Evolutionary conservation across 2,329 filamentous ascomycete genomes (phyloP).

Genomic region (Helotiales sp.): DNA sequence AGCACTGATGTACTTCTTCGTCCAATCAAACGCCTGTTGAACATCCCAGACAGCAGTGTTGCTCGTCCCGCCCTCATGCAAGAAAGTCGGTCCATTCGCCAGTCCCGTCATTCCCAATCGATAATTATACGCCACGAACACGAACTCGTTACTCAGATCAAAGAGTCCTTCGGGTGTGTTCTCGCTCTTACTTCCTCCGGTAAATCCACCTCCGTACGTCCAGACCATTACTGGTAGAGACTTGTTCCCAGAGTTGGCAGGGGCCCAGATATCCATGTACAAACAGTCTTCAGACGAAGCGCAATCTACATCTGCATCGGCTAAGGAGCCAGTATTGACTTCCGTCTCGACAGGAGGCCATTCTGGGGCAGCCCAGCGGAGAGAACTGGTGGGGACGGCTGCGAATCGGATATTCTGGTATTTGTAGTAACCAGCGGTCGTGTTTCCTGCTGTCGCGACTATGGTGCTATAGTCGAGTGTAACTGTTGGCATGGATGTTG

Average conservation of each 20-base stretch:
- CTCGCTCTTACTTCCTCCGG: slow-evolving; percentile 33
- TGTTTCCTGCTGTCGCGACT: slow-evolving; percentile 12
- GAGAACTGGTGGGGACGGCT: slow-evolving; percentile 35
- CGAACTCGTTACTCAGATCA: slow-evolving; percentile 33
- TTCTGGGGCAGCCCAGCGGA: slow-evolving; percentile 37
- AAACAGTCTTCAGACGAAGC: slow-evolving; percentile 33
- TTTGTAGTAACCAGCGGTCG: slow-evolving; percentile 15
- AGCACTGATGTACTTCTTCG: slow-evolving; percentile 44
- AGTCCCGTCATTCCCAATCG: slow-evolving; percentile 35
- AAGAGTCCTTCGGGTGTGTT: slow-evolving; percentile 39
- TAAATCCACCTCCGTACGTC: slow-evolving; percentile 35
- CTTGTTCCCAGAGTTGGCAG: slow-evolving; percentile 28
- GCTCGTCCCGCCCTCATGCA: slow-evolving; percentile 33
- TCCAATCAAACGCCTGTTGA: slow-evolving; percentile 48
- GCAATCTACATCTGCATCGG: slow-evolving; percentile 37
- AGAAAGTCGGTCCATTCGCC: slow-evolving; percentile 30
- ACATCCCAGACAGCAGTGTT: slow-evolving; percentile 38
- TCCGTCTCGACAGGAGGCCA: slow-evolving; percentile 37
- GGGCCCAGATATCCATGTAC: slow-evolving; percentile 30
- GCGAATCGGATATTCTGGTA: slow-evolving; percentile 40
- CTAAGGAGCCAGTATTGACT: slow-evolving; percentile 37
- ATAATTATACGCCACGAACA: slow-evolving; percentile 38
- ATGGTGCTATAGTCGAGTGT: slow-evolving; percentile 19
- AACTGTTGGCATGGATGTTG: slow-evolving; percentile 6
- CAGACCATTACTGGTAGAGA: slow-evolving; percentile 35